Evolutionary conservation across 2,329 filamentous ascomycete genomes (phyloP).

Genomic region (Ophiostoma montium): DNA sequence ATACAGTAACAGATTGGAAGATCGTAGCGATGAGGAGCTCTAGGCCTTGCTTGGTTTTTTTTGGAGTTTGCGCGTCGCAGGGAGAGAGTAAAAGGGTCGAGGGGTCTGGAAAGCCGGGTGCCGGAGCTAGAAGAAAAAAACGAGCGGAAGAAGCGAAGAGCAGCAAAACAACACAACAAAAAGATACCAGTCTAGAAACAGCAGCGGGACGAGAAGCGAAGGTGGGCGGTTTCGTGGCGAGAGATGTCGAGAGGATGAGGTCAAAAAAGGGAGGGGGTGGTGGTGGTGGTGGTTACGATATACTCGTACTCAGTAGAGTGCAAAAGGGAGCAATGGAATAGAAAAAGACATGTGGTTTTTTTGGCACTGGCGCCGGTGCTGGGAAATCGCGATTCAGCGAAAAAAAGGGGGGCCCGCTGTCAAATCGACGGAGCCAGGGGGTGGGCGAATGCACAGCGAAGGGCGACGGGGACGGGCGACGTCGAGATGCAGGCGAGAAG

Average conservation of each 20-base stretch:
- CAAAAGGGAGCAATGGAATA: neutral
- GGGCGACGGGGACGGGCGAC: neutral
- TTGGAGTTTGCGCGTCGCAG: slow-evolving; percentile 5
- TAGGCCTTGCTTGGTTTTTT: slow-evolving; percentile 5
- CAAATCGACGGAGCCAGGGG: neutral
- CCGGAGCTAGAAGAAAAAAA: neutral
- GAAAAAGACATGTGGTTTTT: slow-evolving; percentile 2
- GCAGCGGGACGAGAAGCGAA: neutral
- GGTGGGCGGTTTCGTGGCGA: no score
- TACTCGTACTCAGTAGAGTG: no score
- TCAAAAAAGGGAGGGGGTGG: neutral
- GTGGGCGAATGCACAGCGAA: neutral
- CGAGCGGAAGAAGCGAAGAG: slow-evolving; percentile 2
- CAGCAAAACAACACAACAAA: neutral
- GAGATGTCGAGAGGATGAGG: neutral
- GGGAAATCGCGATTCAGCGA: neutral
- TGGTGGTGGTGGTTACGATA: neutral
- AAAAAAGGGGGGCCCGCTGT: neutral
- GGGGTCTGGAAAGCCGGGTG: neutral
- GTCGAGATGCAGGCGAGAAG: neutral
- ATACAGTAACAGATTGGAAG: neutral
- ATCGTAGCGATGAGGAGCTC: slow-evolving; percentile 2
- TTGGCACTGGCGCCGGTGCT: slow-evolving; percentile 1
- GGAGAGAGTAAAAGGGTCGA: neutral
- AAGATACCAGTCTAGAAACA: neutral